A percentile compares a stretch with the other conserved stretches of the same genome.
Evolutionary conservation across 352 stramenopile genomes (phyloP).

Genomic region (Globisporangium perplexum): DNA sequence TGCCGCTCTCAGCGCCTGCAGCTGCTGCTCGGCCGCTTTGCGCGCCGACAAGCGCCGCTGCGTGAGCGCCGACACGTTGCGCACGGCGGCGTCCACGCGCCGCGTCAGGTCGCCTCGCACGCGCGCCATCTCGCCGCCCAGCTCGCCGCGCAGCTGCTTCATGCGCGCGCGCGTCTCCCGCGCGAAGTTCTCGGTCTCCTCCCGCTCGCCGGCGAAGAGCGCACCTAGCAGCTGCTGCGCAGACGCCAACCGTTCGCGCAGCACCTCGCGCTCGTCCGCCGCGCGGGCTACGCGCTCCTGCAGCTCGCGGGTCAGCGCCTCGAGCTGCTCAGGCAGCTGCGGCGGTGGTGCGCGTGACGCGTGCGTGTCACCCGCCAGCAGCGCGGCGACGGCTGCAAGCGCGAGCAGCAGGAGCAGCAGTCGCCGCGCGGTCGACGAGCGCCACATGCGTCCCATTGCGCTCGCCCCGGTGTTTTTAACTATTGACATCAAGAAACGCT

Average conservation of each 20-base stretch:
- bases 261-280: constrained; percentile 4
- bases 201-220: constrained; percentile 16
- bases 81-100: constrained; percentile 9
- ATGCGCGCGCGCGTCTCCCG: constrained; percentile 17
- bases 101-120: constrained; percentile 9
- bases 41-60: constrained; percentile 1
- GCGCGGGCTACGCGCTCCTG: constrained; percentile 11
- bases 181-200: constrained; percentile 15
- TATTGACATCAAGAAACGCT: too few relatives aligned
- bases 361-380: neutral
- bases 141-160: constrained; percentile 17
- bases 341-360: neutral
- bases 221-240: constrained; percentile 11
- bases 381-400: neutral
- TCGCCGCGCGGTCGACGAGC: neutral
- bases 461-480: too few relatives aligned
- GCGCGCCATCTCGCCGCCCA: constrained; percentile 22
- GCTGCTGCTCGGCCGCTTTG: constrained; percentile 3
- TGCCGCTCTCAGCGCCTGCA: neutral
- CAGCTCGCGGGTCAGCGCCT: constrained; percentile 18
- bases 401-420: neutral
- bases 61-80: constrained; percentile 10
- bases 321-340: constrained; percentile 9
- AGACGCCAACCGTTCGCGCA: constrained; percentile 12
- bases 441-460: neutral